phyloP scores from a whole-genome alignment of 345 rosid species.

The Erysimum cheiranthoides region DNA sequence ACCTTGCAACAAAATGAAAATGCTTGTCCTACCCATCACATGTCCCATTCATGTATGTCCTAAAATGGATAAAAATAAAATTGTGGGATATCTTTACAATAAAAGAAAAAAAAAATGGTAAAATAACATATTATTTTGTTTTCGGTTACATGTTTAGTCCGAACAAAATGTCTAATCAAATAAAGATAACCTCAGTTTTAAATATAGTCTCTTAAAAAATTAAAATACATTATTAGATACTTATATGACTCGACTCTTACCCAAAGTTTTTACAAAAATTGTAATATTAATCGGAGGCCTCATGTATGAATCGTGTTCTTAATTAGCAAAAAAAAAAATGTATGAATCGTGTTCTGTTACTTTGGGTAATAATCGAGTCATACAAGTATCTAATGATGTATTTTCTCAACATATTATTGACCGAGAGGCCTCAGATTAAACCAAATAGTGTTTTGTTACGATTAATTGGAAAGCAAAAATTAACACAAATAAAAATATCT shows the following conservation, averaged over 20 bases:
- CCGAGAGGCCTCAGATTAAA: not conserved
- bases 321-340: no score
- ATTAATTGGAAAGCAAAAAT: not conserved
- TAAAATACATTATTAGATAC: no score
- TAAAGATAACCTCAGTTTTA: not conserved
- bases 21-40: conserved; percentile 38
- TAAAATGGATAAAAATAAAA: conserved; percentile 19
- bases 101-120: not conserved
- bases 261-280: no score
- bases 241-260: no score
- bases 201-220: no score
- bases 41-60: conserved; percentile 37
- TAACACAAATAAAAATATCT: not conserved
- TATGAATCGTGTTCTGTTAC: no score
- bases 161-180: not conserved
- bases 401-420: no score
- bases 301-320: no score
- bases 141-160: not conserved
- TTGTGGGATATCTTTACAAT: conserved; percentile 4
- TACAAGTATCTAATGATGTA: no score
- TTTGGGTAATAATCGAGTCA: no score
- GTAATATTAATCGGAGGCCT: no score
- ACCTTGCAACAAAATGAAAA: conserved; percentile 27
- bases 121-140: not conserved
- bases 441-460: not conserved